Base-by-base conservation (phyloP, 2,329 filamentous ascomycete species). In the Graphilbum sp. region DNA sequence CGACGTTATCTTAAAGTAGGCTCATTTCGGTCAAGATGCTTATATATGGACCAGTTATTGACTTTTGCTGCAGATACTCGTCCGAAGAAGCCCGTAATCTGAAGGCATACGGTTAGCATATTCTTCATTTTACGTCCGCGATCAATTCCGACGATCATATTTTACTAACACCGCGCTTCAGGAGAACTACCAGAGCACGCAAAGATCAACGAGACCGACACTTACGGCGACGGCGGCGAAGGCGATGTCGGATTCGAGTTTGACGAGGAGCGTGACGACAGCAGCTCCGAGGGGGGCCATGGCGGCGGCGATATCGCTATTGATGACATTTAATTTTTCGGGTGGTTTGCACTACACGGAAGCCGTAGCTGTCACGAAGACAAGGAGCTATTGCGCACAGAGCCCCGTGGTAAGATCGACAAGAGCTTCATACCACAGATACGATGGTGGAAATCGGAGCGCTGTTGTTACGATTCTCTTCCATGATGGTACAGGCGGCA, bases 181-280 rank as follows among this genome's bases (percentile, higher is more conserved):
- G 90, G 90, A 60, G 90, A 98, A 64, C 71, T 98, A 43, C 90
- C 90, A 50, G 90, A 96, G 66, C 82, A 76, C 54, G 90, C 90
- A 59, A 96, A 96, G 80, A 98, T 98, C 75, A 98, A 98, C 75
- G 90, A 98, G 75, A 94, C 86, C 47, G 90, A 96, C 62, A 93
- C 85, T 35, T 93, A 80, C 55, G 75, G 84, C 54, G 83, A 87
- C 61, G 83, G 87, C 60, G 87, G 86, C 61, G 81, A 93, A 59
- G 88, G 90, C 61, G 85, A 94, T 55, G 85, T 82, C 66, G 90
- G 90, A 64, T 94, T 98, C 69, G 90, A 96, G 67, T 96, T 96
- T 68, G 90, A 92, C 65, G 87, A 96, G 61, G 88, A 94, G 61
- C 69, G 79, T 48, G 79, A 82, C 54, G 72, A 67, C 31, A 43